Conservation (phyloP, 345 rosid species). For the Pistacia vera region DNA sequence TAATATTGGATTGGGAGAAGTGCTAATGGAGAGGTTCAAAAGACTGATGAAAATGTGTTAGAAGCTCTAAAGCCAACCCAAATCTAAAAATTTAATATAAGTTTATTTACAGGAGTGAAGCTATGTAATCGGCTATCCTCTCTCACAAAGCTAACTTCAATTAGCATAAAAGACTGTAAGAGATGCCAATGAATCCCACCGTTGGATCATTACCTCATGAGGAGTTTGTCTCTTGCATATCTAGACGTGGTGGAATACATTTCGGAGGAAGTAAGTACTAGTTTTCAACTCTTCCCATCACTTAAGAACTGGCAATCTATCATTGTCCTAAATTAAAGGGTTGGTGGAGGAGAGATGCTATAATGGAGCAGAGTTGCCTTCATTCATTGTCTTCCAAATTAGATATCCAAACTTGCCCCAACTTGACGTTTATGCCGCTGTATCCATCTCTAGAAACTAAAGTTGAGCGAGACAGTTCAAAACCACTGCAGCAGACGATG, state of each 20-base stretch:
- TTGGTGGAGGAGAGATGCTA: not conserved
- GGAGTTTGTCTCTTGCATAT: not conserved
- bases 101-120: not conserved
- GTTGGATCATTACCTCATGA: not conserved
- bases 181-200: not conserved
- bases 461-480: constrained; percentile 2
- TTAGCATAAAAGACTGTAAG: not conserved
- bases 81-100: not conserved
- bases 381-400: too few species aligned
- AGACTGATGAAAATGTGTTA: not conserved
- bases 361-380: not conserved
- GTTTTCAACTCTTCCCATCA: constrained; percentile 10
- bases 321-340: constrained; percentile 5
- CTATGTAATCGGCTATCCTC: not conserved
- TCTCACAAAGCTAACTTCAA: not conserved
- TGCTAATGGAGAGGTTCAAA: not conserved
- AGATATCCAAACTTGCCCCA: too few species aligned
- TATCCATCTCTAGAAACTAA: not conserved
- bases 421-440: too few species aligned
- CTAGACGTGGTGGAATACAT: not conserved
- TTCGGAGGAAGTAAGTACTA: not conserved
- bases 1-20: not conserved
- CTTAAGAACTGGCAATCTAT: not conserved
- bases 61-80: not conserved
- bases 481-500: not conserved